Conservation (phyloP, 108 stramenopile genomes). For the Epipyxis sp. region DNA sequence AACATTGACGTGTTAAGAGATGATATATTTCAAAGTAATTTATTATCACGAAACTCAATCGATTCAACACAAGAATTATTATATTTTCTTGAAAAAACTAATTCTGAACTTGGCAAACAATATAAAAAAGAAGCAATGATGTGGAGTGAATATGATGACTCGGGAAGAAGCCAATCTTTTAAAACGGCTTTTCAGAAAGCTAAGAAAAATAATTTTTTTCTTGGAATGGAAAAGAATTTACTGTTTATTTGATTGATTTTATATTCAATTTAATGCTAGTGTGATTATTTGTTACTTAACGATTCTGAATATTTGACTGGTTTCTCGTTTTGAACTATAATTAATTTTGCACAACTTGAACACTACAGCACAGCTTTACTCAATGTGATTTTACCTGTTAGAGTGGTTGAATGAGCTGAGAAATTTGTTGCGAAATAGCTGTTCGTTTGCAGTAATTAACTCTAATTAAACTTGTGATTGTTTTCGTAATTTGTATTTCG, state of each 20-base stretch:
- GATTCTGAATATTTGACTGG: no score
- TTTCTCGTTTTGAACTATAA: no score
- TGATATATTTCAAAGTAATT: conserved; percentile 63
- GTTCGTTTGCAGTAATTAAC: no score
- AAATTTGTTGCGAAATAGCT: no score
- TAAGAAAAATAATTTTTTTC: conserved; percentile 61
- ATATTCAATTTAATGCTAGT: neutral
- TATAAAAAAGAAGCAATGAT: neutral
- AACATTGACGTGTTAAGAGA: conserved; percentile 78
- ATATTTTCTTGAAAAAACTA: conserved; percentile 54
- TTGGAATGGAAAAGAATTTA: conserved; percentile 57
- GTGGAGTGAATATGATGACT: neutral
- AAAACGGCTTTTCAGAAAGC: conserved; percentile 66
- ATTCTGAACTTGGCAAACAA: conserved; percentile 40
- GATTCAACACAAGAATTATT: conserved; percentile 62
- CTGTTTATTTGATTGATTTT: neutral
- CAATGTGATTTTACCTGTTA: no score
- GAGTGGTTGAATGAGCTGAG: no score
- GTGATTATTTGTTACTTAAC: no score
- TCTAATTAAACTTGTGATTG: no score
- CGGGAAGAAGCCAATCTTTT: neutral
- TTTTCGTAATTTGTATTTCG: no score
- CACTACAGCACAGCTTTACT: no score
- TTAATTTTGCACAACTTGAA: no score
- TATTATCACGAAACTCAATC: conserved; percentile 58